Base-by-base conservation (phyloP, 805 yeast genomes). In the Saturnispora quitensis region DNA sequence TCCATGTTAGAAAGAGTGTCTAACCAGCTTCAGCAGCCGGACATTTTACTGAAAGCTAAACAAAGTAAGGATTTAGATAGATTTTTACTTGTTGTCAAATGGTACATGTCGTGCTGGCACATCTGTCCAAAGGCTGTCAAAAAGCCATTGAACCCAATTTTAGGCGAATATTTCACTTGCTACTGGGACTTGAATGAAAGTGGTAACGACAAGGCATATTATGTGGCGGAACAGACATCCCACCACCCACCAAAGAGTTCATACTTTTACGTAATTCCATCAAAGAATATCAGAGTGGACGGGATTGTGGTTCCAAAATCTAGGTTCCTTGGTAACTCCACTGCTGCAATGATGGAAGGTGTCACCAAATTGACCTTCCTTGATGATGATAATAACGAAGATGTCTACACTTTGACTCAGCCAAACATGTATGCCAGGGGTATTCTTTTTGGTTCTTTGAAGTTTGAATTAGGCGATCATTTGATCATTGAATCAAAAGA, bases 221-320 rank as follows among this genome's bases (percentile, higher is more conserved):
- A 91, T 66, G 68, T 91, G 20, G 75, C 97, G 1, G 99, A 93
- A 67, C 99, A 93, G 67, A 90, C 97, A 0, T 86, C 96, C 33
- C 99, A 93, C 63, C 99, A 93, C 65, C 98, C 99, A n/a, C 99
- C 99, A 13, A 86, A 93, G 65, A 88, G 97, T 0, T 84, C 96
- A 0, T 93, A 91, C 68, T 93, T 89, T 64, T 93, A 88, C 65
- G 73, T 84, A 68, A 77, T 87, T 36, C 99, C 99, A 0, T 85
- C 81, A 52, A 77, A 78, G 53, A 79, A 80, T 58, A 86, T 93
- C 53, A 78, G 93, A 56, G 89, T 84, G 22, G 99, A 93, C 62
- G 99, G 99, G 31, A 76, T 85, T 13, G 81, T 89, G 18, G 74
- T 89, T 43, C 99, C 99, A 22, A 83, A 79, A 62, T 89, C 97